Conservation (phyloP, 1,284 basidiomycete species). For the Sanguinoderma infundibulare region DNA sequence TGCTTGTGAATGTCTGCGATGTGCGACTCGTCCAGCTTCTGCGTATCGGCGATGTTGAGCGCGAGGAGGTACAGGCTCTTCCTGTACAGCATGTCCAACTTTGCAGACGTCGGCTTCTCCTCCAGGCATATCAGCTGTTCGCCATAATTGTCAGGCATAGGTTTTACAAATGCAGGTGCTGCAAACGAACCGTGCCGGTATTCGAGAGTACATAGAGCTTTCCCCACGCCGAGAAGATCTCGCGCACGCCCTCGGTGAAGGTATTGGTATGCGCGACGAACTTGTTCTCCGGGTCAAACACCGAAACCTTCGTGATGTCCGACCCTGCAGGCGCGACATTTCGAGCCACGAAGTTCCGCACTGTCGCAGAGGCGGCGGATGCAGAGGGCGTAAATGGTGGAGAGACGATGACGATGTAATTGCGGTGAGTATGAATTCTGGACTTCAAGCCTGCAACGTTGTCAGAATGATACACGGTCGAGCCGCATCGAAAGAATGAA, state of each 20-base stretch:
- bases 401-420: slow-evolving; percentile 89
- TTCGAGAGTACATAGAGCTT: slow-evolving; percentile 78
- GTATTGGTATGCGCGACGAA: slow-evolving; percentile 84
- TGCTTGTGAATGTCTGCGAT: slow-evolving; percentile 87
- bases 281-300: slow-evolving; percentile 95
- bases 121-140: slow-evolving; percentile 69
- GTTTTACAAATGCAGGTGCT: too few species aligned
- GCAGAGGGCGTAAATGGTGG: slow-evolving; percentile 79
- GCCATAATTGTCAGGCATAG: too few species aligned
- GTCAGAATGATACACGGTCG: neutral
- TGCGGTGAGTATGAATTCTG: slow-evolving; percentile 71
- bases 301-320: slow-evolving; percentile 85
- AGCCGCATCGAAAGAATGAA: slow-evolving; percentile 3
- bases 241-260: slow-evolving; percentile 80
- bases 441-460: slow-evolving; percentile 63
- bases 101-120: slow-evolving; percentile 81
- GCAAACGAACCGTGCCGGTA: slow-evolving; percentile 64
- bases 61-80: slow-evolving; percentile 80
- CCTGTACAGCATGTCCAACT: slow-evolving; percentile 83
- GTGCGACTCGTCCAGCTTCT: slow-evolving; percentile 70
- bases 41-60: slow-evolving; percentile 77
- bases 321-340: slow-evolving; percentile 47
- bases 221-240: slow-evolving; percentile 82
- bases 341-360: slow-evolving; percentile 71
- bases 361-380: slow-evolving; percentile 71